Evolutionary conservation across 345 rosid species (phyloP), one percentile per base, ranked within the genome.

Genomic region (Citrus inodora): DNA sequence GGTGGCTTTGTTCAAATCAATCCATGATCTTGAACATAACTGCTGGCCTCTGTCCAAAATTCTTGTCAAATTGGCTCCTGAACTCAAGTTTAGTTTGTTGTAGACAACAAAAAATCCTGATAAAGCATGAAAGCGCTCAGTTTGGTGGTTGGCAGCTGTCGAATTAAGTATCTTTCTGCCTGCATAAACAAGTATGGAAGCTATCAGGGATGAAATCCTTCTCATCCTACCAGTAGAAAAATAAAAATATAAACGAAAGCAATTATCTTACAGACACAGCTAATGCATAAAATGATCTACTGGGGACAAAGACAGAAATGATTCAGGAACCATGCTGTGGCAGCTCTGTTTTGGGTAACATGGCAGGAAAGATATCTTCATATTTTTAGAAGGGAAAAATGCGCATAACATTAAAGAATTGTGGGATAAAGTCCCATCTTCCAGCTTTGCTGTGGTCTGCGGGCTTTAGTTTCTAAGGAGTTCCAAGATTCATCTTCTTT

Each of bases 21-120:
- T 64, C 87, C 81, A 80, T 56, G 80, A 78, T 76, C 75, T 70
- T 38, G 84, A 88, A 75, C 95, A 88, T 60, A 89, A 70, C 75
- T 62, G 80, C 24, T 83, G 76, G 2, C 89, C 90, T 80, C 80
- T 88, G 79, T 86, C 84, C 87, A 88, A 66, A 30, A 81, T 81
- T 27, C 55, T 79, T 1, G 87, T 83, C 77, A 85, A 67, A 75
- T 86, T 87, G 69, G 87, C 88, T 81, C 60, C 78, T 70, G 85
- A 68, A 3, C 74, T 68, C 66, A 89, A 79, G 67, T 87, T 82
- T 77, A 88, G 81, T 69, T 51, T 77, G 74, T 80, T 83, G 61
- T 85, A 66, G 69, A 89, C 83, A 35, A 86, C 87, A 67, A 80
- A 87, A 85, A 89, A 91, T 56, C 91, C 91, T 48, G 92, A 89